Base-by-base conservation (phyloP, 352 stramenopile genomes). In the Globisporangium acanthophoron region DNA sequence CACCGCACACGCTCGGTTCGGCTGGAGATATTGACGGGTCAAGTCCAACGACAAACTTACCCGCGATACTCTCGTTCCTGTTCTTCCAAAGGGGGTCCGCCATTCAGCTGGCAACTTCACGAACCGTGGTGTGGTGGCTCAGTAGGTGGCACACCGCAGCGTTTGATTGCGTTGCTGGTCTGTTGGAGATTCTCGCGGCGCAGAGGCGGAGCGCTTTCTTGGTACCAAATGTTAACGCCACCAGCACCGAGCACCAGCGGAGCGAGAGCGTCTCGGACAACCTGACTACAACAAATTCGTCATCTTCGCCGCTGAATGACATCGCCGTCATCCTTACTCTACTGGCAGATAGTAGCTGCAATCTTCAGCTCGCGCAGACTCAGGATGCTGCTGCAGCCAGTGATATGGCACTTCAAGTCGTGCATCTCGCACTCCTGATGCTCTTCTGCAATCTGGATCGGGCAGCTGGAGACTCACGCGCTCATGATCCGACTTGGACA, bases 111-210 rank as follows among this genome's bases (percentile, higher is more conserved):
- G 65, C 71, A 33, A 87, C 80, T 7, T 61, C 80, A 1, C 85
- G 82, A 54, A 76, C 64, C 0, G 46, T 87, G 16, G 43, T 87
- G 40, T 88, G 80, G 80, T 89, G 76, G 76, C 57, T 90, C 1
- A 78, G 76, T 67, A 70, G 78, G 11, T 87, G 78, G 78, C 74
- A 90, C 20, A 64, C 71, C 47, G 70, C 76, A 11, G 74, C 73
- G 2, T 49, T 74, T 8, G 70, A 84, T 35, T 73, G 87, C 0
- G 47, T 87, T 3, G 60, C 59, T 4, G 56, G 58, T 11, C 50
- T 71, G 8, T 39, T 75, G 21, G 40, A 66, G 13, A 39, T 43
- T 13, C 33, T 64, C 9, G 12, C 35, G 1, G 27, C 27, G 0
- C 55, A 52, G 31, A 33, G 60, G 47, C 53, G 40, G 0, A 15